Evolutionary conservation across 2,329 filamentous ascomycete species (phyloP).

Genomic region (Xylariaceae sp.): DNA sequence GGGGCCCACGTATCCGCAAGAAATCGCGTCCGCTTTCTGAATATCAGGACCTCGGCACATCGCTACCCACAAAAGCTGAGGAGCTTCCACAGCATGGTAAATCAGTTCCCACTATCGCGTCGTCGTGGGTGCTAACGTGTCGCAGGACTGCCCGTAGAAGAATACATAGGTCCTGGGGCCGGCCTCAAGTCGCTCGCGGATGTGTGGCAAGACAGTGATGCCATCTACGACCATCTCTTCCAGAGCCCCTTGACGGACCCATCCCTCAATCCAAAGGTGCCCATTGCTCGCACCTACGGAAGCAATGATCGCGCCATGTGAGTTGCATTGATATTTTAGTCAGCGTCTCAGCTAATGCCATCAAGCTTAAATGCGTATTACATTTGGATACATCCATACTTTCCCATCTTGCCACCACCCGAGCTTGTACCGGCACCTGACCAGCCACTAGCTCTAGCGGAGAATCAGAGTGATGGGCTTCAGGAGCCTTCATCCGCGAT

Average conservation of each 20-base stretch:
- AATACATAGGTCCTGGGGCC: constrained; percentile 54
- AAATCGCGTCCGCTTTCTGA: constrained; percentile 42
- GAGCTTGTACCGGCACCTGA: constrained; percentile 40
- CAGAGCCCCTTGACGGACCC: constrained; percentile 30
- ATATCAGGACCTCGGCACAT: constrained; percentile 36
- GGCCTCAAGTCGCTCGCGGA: constrained; percentile 54
- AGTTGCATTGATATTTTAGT: constrained; percentile 26
- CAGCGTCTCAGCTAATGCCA: constrained; percentile 6
- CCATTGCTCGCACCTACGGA: constrained; percentile 50
- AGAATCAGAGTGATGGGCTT: constrained; percentile 45
- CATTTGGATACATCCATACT: constrained; percentile 57
- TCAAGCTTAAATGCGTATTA: constrained; percentile 56
- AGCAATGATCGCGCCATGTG: constrained; percentile 48
- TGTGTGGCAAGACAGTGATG: constrained; percentile 53
- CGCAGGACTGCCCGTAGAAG: constrained; percentile 40
- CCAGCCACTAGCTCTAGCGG: constrained; percentile 42
- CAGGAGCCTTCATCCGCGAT: constrained; percentile 51
- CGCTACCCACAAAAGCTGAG: constrained; percentile 37
- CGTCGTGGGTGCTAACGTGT: constrained; percentile 11
- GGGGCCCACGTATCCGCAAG: constrained; percentile 51
- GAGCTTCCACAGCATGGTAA: constrained; percentile 42
- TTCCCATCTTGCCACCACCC: constrained; percentile 56
- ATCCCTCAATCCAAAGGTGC: constrained; percentile 32
- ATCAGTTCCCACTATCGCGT: constrained; percentile 22
- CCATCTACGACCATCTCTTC: constrained; percentile 54